Percentiles rank a stretch among this genome's conserved stretches.
phyloP scores from a whole-genome alignment of 1,139 yeast species.

The Saccharomycopsis phalli region DNA sequence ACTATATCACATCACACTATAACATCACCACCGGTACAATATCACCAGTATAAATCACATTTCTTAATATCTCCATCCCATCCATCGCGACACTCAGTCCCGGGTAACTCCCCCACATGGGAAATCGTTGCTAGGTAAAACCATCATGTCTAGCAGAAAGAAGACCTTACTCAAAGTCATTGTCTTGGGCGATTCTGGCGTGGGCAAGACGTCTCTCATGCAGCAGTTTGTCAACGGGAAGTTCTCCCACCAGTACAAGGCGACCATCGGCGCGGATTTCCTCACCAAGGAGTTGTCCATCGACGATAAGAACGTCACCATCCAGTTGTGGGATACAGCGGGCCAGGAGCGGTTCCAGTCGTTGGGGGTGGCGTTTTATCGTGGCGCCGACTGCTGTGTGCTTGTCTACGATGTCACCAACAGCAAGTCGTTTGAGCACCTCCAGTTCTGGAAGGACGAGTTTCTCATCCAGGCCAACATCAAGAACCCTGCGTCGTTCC shows the following conservation, averaged over 20 bases:
- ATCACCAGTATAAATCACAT: too few relatives aligned
- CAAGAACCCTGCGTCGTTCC: conserved; percentile 88
- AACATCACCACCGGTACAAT: too few relatives aligned
- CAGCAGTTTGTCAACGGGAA: conserved; percentile 94
- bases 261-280: conserved; percentile 97
- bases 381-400: conserved; percentile 98
- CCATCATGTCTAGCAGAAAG: conserved; percentile 63
- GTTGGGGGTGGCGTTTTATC: conserved; percentile 91
- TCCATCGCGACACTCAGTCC: too few relatives aligned
- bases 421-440: conserved; percentile 82
- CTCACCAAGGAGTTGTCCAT: conserved; percentile 81
- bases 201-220: conserved; percentile 93
- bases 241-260: conserved; percentile 92
- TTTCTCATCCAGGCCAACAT: conserved; percentile 90
- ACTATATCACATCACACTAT: too few relatives aligned
- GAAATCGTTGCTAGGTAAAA: too few relatives aligned
- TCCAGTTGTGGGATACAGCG: conserved; percentile 98
- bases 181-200: conserved; percentile 95
- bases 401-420: conserved; percentile 92
- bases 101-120: too few relatives aligned
- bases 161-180: conserved; percentile 89
- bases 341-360: conserved; percentile 98
- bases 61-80: too few relatives aligned
- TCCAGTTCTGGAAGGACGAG: conserved; percentile 92
- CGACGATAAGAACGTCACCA: conserved; percentile 72